A percentile compares a stretch with the other conserved stretches of the same genome.
Evolutionary conservation across 2,329 filamentous ascomycete species (phyloP).

Genomic region (Paecilomyces sp.): DNA sequence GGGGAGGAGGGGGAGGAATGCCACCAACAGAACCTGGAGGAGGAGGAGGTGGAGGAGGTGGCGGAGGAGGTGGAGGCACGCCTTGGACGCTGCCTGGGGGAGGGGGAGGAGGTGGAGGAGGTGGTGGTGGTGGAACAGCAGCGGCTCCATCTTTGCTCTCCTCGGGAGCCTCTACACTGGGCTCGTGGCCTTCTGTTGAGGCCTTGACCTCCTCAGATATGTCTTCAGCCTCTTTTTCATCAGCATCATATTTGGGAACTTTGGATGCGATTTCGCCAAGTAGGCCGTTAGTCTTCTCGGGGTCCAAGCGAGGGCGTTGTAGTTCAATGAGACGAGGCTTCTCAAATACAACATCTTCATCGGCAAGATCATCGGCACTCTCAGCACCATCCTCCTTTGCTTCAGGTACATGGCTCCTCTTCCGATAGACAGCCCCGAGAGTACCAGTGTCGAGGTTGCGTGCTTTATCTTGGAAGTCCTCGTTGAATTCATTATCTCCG

Average conservation of each 20-base stretch:
- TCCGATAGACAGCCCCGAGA: conserved; percentile 64
- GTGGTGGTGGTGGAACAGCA: conserved; percentile 32
- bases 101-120: conserved; percentile 29
- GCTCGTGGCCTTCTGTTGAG: neutral
- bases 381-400: conserved; percentile 29
- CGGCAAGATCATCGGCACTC: conserved; percentile 36
- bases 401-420: conserved; percentile 35
- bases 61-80: conserved; percentile 41
- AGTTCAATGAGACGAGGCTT: conserved; percentile 74
- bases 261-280: conserved; percentile 67
- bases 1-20: conserved; percentile 38
- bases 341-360: conserved; percentile 60
- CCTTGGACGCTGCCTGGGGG: conserved; percentile 29
- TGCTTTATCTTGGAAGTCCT: conserved; percentile 47
- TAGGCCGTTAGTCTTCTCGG: conserved; percentile 59
- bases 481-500: conserved; percentile 46
- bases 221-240: conserved; percentile 53
- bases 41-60: conserved; percentile 42
- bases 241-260: conserved; percentile 67
- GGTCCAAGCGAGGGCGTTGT: conserved; percentile 56
- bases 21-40: conserved; percentile 36
- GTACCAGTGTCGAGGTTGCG: conserved; percentile 65
- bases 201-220: conserved; percentile 58
- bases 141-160: conserved; percentile 3
- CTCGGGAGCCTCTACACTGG: conserved; percentile 1